Evolutionary conservation across 768 basidiomycete genomes (phyloP), one percentile per base, ranked within the genome.

Genomic region (Lactarius indigo): DNA sequence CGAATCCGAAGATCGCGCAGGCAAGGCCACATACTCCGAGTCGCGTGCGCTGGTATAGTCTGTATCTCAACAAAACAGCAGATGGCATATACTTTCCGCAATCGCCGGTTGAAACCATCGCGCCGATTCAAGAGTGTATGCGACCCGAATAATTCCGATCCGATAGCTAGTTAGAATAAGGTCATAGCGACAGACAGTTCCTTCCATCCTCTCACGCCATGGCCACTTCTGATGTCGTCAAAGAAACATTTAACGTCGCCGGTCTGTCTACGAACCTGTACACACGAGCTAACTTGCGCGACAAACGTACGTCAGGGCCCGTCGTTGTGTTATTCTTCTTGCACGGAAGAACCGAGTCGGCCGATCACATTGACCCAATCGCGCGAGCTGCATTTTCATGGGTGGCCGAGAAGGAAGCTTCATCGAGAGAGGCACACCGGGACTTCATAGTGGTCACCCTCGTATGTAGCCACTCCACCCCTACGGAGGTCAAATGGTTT

Each of bases 381-480:
- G 80, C 79, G 4, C 69, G 76, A 28, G 74, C 72, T 20, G 71
- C 80, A 8, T 65, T 83, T 35, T 72, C 75, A 17, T 68, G 75
- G 59, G 71, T 69, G 35, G 65, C 54, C 56, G 70, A 68, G n/a
- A 63, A 72, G 50, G 41, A 58, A 20, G 67, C 65, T 31, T 37
- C 66, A 20, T 58, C 69, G 30, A 64, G 61, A 28, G 54, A 63
- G 67, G 70, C 61, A 59, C 70, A 70, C 70, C 69, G 78, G 75
- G 82, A 84, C 59, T 69, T 84, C 59, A 70, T 84, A 5, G 75
- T 85, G 10, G 80, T 84, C 12, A 79, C 83, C 0, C 75, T 85
- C 56, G 83, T 83, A 65, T 69, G 81, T 70, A 28, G 6, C n/a
- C 20, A 26, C 35, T 35, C 54, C n/a, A 39, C 39, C 50, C 28